Base-by-base conservation (phyloP, 2,329 filamentous ascomycete genomes). In the Zymoseptoria tritici region DNA sequence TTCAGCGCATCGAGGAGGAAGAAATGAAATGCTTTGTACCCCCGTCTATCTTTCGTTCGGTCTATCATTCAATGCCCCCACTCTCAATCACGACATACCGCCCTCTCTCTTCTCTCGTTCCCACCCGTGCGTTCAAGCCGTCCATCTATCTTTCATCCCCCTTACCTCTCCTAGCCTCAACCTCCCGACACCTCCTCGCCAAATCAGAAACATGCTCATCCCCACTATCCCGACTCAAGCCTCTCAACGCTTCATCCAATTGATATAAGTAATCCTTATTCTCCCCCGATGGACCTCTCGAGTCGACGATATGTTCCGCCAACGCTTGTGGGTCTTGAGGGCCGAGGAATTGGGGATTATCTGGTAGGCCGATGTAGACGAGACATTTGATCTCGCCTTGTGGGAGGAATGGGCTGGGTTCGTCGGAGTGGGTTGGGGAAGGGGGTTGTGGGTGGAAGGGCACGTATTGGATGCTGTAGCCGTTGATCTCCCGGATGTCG, bases 401-500 rank as follows among this genome's bases (percentile, higher is more conserved):
- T 9, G 31, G 31, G 9, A 9, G 6, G 4, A 4, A 22, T 22
- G 21, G 21, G 21, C 21, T 22, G 21, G 21, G 21, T 22, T 22
- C 21, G 21, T 22, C 21, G 21, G 21, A 22, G 4, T 22, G 21
- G 21, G 21, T 22, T 22, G 21, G 21, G 21, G 21, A 22, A 22
- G 21, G 21, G 21, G 21, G 21, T 22, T 24, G 22, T 3, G 36
- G 36, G 42, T 63, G 60, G 60, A 97, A 97, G 0, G 88, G 85
- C 26, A 91, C 90, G 74, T 91, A 90, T 75, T 97, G 92, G 66
- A 96, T 95, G 57, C 87, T 90, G 76, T 99, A 99, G 24, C 94
- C 94, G 77, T 97, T 96, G 72, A 97, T 96, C 76, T 99, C 94
- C 52, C 94, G 87, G 65, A 97, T 93, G 75, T 97, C 92, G 54